Base-by-base conservation (phyloP, 2,329 filamentous ascomycete species). In the Proliferodiscus dingleyae region DNA sequence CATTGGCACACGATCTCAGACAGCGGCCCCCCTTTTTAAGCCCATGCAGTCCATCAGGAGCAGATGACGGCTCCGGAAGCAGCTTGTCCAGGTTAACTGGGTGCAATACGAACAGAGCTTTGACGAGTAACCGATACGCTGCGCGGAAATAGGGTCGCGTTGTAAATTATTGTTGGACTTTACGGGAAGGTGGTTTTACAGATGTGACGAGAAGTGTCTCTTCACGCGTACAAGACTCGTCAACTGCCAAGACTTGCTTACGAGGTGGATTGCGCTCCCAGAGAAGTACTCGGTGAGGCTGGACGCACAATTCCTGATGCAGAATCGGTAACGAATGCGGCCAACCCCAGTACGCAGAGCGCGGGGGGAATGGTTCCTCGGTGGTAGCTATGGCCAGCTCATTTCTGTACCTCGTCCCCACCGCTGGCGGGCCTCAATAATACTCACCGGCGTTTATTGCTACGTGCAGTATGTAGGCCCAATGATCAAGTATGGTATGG, bases 241-340 rank as follows among this genome's bases (percentile, higher is more conserved):
- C 39, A 42, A 10, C 15, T 11, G 38, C 44, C 44, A 47, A 46
- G 44, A 37, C 21, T 21, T 23, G 38, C 38, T 37, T 11, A 41
- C 24, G 37, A 26, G 16, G 10, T 26, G 24, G 9, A 13, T 37
- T 16, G 15, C 23, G 21, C n/a, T 36, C 29, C 28, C 28, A 37
- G 42, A 41, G 16, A 29, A 40, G 29, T 50, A 50, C 47, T 50
- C 47, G 47, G 47, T 50, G 47, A 46, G 34, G 22, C 13, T 36
- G 26, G n/a, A 16, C 32, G 26, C 24, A 9, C 16, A 9, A 13
- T 37, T 16, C 32, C 19, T 16, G 32, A 34, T 34, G n/a, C 2
- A 18, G 5, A 18, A 34, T 18, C 32, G 32, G 32, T 34, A 34
- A 34, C 32, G 32, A 34, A 34, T 44, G 13, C 15, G 24, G 15